Percentiles rank a stretch among this genome's conserved stretches.
phyloP scores from a whole-genome alignment of 2,329 filamentous ascomycete species.

The Stagonosporopsis chrysanthemi region DNA sequence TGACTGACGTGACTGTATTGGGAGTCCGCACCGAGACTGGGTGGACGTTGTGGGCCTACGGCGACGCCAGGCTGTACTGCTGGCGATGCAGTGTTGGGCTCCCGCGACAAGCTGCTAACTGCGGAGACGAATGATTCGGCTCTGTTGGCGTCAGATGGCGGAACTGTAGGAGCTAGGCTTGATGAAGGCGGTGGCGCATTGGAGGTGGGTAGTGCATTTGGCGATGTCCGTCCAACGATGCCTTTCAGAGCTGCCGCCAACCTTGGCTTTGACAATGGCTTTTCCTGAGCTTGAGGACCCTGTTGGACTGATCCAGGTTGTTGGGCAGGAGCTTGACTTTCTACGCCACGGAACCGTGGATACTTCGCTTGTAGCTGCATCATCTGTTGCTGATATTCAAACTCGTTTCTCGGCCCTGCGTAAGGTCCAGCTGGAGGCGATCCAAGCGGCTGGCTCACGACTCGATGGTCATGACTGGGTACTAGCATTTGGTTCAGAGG shows the following conservation, averaged over 20 bases:
- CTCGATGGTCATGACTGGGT: conserved; percentile 25
- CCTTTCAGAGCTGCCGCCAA: conserved; percentile 58
- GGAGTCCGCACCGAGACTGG: conserved; percentile 40
- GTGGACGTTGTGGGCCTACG: conserved; percentile 27
- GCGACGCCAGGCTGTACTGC: conserved; percentile 26
- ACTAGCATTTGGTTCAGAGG: conserved; percentile 17
- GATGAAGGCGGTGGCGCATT: conserved; percentile 3
- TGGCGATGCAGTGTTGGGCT: conserved; percentile 26
- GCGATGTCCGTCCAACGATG: conserved; percentile 35
- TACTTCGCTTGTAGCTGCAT: conserved; percentile 43
- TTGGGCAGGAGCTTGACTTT: conserved; percentile 50
- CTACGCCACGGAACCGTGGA: conserved; percentile 52
- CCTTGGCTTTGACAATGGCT: conserved; percentile 35
- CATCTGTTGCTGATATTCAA: conserved; percentile 43
- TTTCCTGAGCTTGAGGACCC: conserved; percentile 30
- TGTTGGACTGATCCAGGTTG: conserved; percentile 39
- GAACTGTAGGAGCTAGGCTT: not conserved
- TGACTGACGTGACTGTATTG: conserved; percentile 42
- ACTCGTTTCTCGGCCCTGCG: conserved; percentile 34
- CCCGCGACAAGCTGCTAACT: conserved; percentile 30
- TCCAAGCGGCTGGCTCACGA: conserved; percentile 19
- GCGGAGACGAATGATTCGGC: conserved; percentile 25
- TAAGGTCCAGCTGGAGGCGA: conserved; percentile 19
- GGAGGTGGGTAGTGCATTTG: conserved; percentile 19
- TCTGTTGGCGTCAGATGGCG: not conserved